phyloP scores from a whole-genome alignment of 176 grass and related monocot species.

The Zizania latifolia region DNA sequence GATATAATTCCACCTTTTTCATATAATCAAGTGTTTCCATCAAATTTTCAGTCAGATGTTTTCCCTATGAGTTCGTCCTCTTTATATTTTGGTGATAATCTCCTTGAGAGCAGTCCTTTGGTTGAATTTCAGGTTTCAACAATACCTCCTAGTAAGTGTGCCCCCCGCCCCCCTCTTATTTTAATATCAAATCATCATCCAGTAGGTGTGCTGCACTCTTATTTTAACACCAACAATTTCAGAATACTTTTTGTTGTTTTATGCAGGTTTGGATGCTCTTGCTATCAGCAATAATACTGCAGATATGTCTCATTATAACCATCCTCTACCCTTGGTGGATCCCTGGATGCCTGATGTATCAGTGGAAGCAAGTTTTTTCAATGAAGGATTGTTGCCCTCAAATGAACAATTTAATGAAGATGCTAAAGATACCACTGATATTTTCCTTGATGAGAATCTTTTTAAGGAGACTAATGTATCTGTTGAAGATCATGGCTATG shows the following conservation, averaged over 20 bases:
- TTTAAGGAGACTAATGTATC: background rate
- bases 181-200: too few relatives aligned
- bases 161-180: too few relatives aligned
- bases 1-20: background rate
- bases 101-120: background rate
- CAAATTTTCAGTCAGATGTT: background rate
- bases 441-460: background rate
- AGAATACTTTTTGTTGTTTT: background rate
- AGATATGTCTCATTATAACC: background rate
- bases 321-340: background rate
- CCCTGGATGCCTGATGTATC: background rate
- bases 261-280: constrained; percentile 22
- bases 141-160: too few relatives aligned
- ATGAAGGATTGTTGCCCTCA: background rate
- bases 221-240: background rate
- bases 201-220: constrained; percentile 25
- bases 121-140: constrained; percentile 24
- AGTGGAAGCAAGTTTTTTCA: background rate
- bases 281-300: background rate
- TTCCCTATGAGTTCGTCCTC: constrained; percentile 8
- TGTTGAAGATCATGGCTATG: background rate
- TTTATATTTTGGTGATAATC: background rate
- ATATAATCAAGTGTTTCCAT: background rate
- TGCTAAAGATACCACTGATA: background rate
- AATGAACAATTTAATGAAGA: background rate